Evolutionary conservation across 805 yeast genomes (phyloP), one percentile per base, ranked within the genome.

Genomic region (Candida peoriensis): DNA sequence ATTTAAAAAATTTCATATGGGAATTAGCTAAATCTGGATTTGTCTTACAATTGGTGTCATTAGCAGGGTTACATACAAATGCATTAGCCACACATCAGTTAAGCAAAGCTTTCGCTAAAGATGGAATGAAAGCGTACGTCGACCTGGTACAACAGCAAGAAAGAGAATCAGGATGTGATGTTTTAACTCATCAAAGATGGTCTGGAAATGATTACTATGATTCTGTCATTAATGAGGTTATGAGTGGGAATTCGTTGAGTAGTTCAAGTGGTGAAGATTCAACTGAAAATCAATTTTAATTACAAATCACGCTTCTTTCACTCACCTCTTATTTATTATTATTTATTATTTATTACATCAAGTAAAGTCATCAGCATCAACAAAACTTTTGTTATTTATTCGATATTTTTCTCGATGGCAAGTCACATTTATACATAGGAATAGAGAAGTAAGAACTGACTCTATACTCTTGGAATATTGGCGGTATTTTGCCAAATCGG

Each of bases 81-180:
- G 81, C 76, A 1, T 52, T 70, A 30, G 62, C 74, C 12, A 66
- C 75, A 34, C 71, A 72, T 67, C 63, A 73, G 39, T 57, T 75
- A 28, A 68, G 78, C 11, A 55, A 63, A 26, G 61, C 61, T 28
- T 76, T 73, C 57, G 63, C 61, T 41, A 43, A 55, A 5, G 67
- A 73, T 11, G 83, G 83, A 2, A 77, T 77, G 80, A 60, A 64
- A 43, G 78, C 80, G 0, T 75, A 75, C 43, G 78, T 75, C 12
- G 70, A 71, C 12, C 44, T 63, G 15, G 73, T 75, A 4, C 81
- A 75, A 54, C 51, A 53, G 16, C 55, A 55, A 36, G 80, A 76
- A 48, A 64, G 60, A 42, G 65, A 55, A 14, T 40, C 60, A 5
- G 60, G 62, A 3, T 68, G 76, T 42, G 81, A 75, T 44, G 67